Base-by-base conservation (phyloP, 768 basidiomycete species). In the Glaciozyma antarctica region DNA sequence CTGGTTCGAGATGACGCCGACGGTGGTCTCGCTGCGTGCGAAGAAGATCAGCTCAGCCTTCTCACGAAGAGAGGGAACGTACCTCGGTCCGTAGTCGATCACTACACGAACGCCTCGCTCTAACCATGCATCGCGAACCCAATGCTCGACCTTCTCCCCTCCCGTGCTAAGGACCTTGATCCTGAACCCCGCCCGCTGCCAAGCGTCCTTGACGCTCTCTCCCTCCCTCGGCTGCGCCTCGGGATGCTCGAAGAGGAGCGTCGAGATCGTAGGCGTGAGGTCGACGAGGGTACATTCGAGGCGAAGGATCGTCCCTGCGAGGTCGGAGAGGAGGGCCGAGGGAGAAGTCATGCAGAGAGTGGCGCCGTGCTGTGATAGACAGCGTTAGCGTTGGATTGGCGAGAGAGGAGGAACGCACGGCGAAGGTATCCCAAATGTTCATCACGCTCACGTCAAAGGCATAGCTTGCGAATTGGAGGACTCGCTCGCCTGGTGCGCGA, bases 81-180 rank as follows among this genome's bases (percentile, higher is more conserved):
- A 67, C 65, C 65, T 70, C 4, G 69, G 69, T 41, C 69, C 69
- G 19, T 70, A 70, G 45, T 70, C 69, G 17, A 70, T 67, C 41
- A 62, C 63, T 5, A 70, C 69, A 21, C 63, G 17, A 12, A 70
- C 69, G 0, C 69, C 69, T 12, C 69, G 28, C 44, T 66, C 69
- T 21, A 61, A 41, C 69, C 69, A 70, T 8, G 54, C 60, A 41
- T 70, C 69, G 43, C 69, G 22, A 6, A 70, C 63, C 7, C 41
- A 55, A 54, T 60, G 58, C 43, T 70, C 69, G 45, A 70, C 69
- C 54, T 62, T 67, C 55, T 70, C 69, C 0, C 69, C 69, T 2
- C 69, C 69, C 2, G 65, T 70, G 32, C 65, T 70, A 41, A 70
- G 61, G 56, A 64, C 62, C 54, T 67, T 67, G 53, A 70, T 57